Evolutionary conservation across 2,329 filamentous ascomycete species (phyloP).

Genomic region (Beauveria brongniartii): DNA sequence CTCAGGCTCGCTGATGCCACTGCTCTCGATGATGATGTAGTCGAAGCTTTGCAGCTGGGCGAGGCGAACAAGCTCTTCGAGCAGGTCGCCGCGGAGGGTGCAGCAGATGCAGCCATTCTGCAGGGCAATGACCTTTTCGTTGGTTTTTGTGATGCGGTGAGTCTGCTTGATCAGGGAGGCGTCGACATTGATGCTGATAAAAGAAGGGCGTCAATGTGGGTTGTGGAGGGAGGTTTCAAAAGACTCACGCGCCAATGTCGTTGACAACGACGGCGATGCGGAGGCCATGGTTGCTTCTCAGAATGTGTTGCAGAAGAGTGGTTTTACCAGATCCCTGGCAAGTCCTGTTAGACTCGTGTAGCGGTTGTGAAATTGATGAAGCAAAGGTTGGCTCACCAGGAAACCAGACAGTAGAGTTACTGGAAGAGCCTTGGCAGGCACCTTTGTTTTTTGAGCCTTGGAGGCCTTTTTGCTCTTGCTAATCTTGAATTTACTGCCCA

Average conservation of each 20-base stretch:
- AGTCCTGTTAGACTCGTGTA: background rate
- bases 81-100: conserved; percentile 60
- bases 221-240: rapidly evolving
- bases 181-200: conserved; percentile 52
- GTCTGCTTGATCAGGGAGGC: conserved; percentile 50
- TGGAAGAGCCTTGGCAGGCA: conserved; percentile 32
- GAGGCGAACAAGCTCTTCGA: conserved; percentile 60
- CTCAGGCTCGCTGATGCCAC: conserved; percentile 63
- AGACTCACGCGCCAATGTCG: conserved; percentile 53
- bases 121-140: conserved; percentile 59
- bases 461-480: conserved; percentile 8
- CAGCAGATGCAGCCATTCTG: conserved; percentile 74
- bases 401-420: conserved; percentile 56
- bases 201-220: background rate
- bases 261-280: conserved; percentile 67
- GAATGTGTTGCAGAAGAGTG: conserved; percentile 60
- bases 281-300: conserved; percentile 58
- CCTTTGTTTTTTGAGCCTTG: conserved; percentile 8
- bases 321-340: conserved; percentile 60
- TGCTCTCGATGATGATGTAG: conserved; percentile 66
- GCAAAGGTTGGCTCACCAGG: conserved; percentile 29
- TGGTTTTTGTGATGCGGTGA: conserved; percentile 47
- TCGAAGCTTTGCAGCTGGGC: conserved; percentile 55
- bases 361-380: background rate
- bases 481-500: conserved; percentile 9